Conservation (phyloP, 177 flowering plant genomes). For the Vitis hybrid region DNA sequence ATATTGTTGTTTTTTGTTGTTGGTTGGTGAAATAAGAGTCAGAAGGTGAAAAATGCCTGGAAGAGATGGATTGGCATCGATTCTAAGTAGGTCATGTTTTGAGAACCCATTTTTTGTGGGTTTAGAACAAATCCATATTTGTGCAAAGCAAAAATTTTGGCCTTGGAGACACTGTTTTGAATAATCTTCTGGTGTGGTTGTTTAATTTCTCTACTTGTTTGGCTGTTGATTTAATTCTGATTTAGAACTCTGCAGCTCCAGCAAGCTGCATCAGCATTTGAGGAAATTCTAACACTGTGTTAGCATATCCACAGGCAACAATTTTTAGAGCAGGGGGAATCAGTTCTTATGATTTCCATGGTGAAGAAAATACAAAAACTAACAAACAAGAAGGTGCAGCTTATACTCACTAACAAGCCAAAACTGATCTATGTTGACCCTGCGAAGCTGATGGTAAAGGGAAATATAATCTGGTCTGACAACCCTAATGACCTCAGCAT, state of each 20-base stretch:
- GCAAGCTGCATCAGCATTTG: too few relatives aligned
- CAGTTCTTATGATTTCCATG: slow-evolving; percentile 93
- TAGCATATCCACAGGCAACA: slow-evolving; percentile 66
- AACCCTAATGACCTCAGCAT: slow-evolving; percentile 76
- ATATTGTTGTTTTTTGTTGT: not conserved
- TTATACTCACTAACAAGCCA: slow-evolving; percentile 96
- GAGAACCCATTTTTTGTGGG: too few relatives aligned
- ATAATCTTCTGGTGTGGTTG: too few relatives aligned
- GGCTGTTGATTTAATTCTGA: too few relatives aligned
- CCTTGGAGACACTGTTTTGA: too few relatives aligned
- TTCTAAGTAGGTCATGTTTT: too few relatives aligned
- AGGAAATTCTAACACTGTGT: too few relatives aligned
- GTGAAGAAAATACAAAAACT: slow-evolving; percentile 86
- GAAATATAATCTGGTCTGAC: slow-evolving; percentile 89
- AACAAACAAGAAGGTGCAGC: slow-evolving; percentile 96
- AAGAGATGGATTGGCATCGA: not conserved
- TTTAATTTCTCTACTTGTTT: too few relatives aligned
- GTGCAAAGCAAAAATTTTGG: too few relatives aligned
- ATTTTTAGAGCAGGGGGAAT: slow-evolving; percentile 92
- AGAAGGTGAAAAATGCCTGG: not conserved
- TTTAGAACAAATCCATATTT: too few relatives aligned
- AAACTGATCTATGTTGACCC: slow-evolving; percentile 91
- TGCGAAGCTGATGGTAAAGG: slow-evolving; percentile 70
- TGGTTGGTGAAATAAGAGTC: not conserved
- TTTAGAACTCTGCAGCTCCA: too few relatives aligned